Evolutionary conservation across 768 basidiomycete genomes (phyloP).

Genomic region (Rhodocollybia butyracea): DNA sequence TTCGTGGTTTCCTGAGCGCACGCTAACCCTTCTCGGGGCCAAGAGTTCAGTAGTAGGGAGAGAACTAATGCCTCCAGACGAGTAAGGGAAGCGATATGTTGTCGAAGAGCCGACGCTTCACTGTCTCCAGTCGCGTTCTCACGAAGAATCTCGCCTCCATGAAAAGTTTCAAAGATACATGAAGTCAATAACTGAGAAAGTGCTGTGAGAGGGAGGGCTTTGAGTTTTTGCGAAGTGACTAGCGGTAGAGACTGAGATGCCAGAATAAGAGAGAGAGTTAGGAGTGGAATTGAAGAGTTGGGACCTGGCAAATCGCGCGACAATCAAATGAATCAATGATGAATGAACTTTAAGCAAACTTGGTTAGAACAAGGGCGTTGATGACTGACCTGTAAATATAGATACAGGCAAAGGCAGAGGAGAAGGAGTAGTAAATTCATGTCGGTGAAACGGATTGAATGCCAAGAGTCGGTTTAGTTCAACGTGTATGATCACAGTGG

Average conservation of each 20-base stretch:
- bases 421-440: too few relatives aligned
- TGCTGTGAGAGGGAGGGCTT: constrained; percentile 56
- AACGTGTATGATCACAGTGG: constrained; percentile 2
- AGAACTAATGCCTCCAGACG: constrained; percentile 33
- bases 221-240: constrained; percentile 51
- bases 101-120: not conserved
- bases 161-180: constrained; percentile 16
- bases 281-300: constrained; percentile 16
- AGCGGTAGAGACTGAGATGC: constrained; percentile 59
- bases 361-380: not conserved
- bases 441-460: constrained; percentile 11
- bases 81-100: constrained; percentile 27
- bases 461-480: not conserved
- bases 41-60: constrained; percentile 32
- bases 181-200: constrained; percentile 14
- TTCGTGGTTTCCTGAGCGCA: constrained; percentile 1
- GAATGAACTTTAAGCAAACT: not conserved
- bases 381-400: not conserved
- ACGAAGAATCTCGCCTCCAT: constrained; percentile 17
- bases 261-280: constrained; percentile 45
- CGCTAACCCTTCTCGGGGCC: constrained; percentile 16
- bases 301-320: constrained; percentile 15
- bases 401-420: constrained; percentile 12
- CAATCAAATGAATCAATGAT: not conserved
- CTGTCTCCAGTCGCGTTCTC: not conserved